A percentile compares a stretch with the other conserved stretches of the same genome.
phyloP scores from a whole-genome alignment of 176 grass and related monocot species.

The Paspalum vaginatum region DNA sequence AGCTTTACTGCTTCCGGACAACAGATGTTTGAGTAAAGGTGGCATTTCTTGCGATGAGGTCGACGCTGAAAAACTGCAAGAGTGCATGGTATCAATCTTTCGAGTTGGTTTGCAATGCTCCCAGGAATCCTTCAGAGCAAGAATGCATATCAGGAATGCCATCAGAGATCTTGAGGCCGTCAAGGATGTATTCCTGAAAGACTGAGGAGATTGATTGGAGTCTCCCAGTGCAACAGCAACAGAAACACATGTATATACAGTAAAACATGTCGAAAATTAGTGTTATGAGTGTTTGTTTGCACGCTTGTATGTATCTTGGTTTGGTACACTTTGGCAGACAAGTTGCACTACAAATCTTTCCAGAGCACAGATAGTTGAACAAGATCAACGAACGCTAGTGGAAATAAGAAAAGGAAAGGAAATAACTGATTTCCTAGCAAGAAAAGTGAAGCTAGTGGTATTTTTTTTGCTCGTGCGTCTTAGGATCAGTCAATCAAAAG shows the following conservation, averaged over 20 bases:
- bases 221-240: background rate
- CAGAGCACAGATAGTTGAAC: background rate
- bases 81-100: conserved; percentile 14
- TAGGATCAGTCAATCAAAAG: background rate
- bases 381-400: background rate
- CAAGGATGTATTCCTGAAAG: background rate
- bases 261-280: background rate
- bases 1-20: background rate
- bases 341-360: background rate
- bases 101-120: conserved; percentile 30
- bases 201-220: background rate
- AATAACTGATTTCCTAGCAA: background rate
- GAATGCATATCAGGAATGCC: conserved; percentile 20
- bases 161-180: background rate
- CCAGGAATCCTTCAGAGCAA: conserved; percentile 21
- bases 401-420: background rate
- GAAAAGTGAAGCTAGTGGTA: background rate
- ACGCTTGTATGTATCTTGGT: background rate
- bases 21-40: background rate
- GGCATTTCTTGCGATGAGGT: background rate
- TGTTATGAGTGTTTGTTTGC: background rate
- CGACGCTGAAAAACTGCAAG: conserved; percentile 12
- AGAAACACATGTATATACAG: background rate
- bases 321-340: too few relatives aligned
- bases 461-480: background rate